Base-by-base conservation (phyloP, 768 basidiomycete genomes). In the Mycena chlorophos region DNA sequence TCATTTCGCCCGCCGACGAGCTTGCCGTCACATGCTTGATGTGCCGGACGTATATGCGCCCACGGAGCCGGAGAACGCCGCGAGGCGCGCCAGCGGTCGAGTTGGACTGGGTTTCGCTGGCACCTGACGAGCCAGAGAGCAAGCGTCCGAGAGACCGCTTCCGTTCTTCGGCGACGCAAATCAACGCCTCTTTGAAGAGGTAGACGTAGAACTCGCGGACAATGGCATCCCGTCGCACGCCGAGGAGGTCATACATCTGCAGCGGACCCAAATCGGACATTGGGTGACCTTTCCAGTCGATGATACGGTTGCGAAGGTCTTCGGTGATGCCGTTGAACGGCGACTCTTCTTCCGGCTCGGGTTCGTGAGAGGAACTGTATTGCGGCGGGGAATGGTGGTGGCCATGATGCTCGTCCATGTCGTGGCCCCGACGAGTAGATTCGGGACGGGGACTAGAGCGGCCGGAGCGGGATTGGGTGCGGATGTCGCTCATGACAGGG, bases 151-250 rank as follows among this genome's bases (percentile, higher is more conserved):
- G 73, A 0, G 87, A 85, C 23, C 89, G 85, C 65, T 93, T 95
- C 77, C 87, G 92, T 73, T 99, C 96, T 70, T 98, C 95, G 19
- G 90, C 83, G n/a, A 98, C 94, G 69, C 97, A 99, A 56, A 99
- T 94, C 61, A 99, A 91, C 10, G 97, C 97, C 70, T 98, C 94
- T 66, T 88, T 89, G 83, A 98, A 99, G 25, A 99, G 82, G 74
- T 98, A 98, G 57, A 97, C 93, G 67, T 87, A 91, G 72, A 98
- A 98, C 69, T 97, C 95, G 52, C 94, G 85, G 19, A 95, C 88
- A 57, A 93, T 88, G 10, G 87, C 75, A 62, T 96, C 96, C 47
- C 95, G 86, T 49, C 94, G 84, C 39, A 98, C 94, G 47, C 85
- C 87, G 25, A 98, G 75, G 43, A 94, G 78, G 72, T 97, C 96